A percentile compares a stretch with the other conserved stretches of the same genome.
phyloP scores from a whole-genome alignment of 2,329 filamentous ascomycete genomes.

The Thermothelomyces thermophilus region DNA sequence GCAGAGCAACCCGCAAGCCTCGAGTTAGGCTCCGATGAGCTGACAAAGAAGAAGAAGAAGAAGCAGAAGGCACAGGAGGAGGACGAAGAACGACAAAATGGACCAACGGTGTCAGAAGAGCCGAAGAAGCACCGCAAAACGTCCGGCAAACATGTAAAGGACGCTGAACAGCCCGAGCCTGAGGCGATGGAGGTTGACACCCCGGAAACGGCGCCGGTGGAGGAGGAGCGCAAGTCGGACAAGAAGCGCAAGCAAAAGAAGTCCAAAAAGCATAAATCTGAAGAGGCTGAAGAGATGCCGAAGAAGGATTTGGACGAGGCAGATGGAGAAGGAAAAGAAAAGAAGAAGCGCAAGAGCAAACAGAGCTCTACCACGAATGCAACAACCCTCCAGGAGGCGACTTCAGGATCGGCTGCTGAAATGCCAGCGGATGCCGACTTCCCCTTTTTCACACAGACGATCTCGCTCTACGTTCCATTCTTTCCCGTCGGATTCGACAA shows the following conservation, averaged over 20 bases:
- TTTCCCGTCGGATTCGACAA: slow-evolving; percentile 64
- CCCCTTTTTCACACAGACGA: slow-evolving; percentile 71
- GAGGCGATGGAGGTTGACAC: slow-evolving; percentile 20
- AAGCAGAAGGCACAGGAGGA: slow-evolving; percentile 15
- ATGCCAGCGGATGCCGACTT: slow-evolving; percentile 42
- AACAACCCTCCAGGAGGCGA: slow-evolving; percentile 27
- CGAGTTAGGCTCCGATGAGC: background rate
- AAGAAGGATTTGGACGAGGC: background rate
- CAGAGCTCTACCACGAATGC: slow-evolving; percentile 26
- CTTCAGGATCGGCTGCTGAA: slow-evolving; percentile 30
- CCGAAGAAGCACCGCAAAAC: slow-evolving; percentile 35
- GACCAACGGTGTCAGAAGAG: slow-evolving; percentile 24
- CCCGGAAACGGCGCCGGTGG: background rate
- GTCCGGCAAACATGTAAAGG: slow-evolving; percentile 30
- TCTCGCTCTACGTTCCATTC: slow-evolving; percentile 73
- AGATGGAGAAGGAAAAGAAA: slow-evolving; percentile 19
- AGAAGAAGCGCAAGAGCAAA: slow-evolving; percentile 29
- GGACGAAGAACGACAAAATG: slow-evolving; percentile 7
- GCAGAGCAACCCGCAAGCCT: background rate
- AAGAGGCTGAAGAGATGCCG: slow-evolving; percentile 8
- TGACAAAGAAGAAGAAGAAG: slow-evolving; percentile 22
- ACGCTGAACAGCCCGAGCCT: slow-evolving; percentile 2
- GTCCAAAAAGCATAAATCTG: slow-evolving; percentile 31
- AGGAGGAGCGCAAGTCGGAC: slow-evolving; percentile 11
- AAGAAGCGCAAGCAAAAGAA: slow-evolving; percentile 31